phyloP scores from a whole-genome alignment of 768 basidiomycete genomes.

The Lactarius pseudohatsudake region DNA sequence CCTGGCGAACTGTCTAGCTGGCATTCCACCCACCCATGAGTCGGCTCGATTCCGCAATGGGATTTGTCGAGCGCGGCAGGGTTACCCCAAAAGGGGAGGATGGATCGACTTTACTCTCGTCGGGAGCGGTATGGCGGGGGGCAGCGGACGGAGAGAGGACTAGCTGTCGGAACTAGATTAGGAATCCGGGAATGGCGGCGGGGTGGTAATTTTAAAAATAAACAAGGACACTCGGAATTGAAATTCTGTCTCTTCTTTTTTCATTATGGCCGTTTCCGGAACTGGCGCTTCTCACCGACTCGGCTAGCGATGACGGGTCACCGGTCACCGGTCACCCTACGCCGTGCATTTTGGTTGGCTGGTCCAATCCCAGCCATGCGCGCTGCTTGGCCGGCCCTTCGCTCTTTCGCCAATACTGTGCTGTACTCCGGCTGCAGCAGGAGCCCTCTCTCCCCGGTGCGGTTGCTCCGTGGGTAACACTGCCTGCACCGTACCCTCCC shows the following conservation, averaged over 20 bases:
- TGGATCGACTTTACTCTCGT: neutral
- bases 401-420: neutral
- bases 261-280: conserved; percentile 24
- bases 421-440: neutral
- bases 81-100: neutral
- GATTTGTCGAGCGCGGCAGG: neutral
- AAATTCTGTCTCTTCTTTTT: conserved; percentile 12
- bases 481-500: too few species aligned
- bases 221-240: conserved; percentile 4
- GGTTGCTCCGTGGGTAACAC: neutral
- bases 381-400: conserved; percentile 5
- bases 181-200: conserved; percentile 5
- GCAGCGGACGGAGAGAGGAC: conserved; percentile 3
- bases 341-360: neutral
- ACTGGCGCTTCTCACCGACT: conserved; percentile 12
- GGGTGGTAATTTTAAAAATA: conserved; percentile 5
- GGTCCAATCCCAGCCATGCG: neutral
- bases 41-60: neutral
- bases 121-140: neutral
- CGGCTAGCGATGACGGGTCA: conserved; percentile 14
- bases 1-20: neutral
- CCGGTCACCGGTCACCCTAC: neutral
- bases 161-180: neutral
- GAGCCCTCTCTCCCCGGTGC: neutral
- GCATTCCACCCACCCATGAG: neutral